These are phyloP conservation scores for Coccomyxa sp. DNA, from an alignment of 139 green algal species.

Conservation along the genomic window DNA sequence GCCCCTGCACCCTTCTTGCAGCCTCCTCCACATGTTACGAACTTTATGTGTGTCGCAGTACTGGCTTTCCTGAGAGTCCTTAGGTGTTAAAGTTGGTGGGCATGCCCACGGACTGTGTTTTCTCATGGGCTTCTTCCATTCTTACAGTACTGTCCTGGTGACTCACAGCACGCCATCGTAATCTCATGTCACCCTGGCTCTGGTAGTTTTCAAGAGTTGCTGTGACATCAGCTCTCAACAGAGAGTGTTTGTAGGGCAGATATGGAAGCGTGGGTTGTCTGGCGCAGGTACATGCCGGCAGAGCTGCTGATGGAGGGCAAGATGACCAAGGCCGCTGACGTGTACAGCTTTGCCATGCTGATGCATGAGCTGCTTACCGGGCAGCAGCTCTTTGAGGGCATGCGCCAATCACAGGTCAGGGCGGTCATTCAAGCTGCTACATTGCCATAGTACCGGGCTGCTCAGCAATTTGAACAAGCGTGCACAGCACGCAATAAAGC, in stretches of 20 bases:
- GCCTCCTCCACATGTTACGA: neutral
- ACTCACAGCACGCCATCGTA: too few relatives aligned
- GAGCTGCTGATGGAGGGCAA: constrained; percentile 35
- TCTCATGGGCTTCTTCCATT: too few relatives aligned
- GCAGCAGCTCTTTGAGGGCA: constrained; percentile 20
- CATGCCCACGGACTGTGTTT: too few relatives aligned
- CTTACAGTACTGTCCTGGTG: too few relatives aligned
- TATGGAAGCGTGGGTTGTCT: neutral
- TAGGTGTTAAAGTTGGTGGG: too few relatives aligned
- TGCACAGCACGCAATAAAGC: neutral
- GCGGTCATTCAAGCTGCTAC: neutral
- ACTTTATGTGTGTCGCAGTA: neutral
- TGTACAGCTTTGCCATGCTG: constrained; percentile 43
- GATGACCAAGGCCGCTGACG: constrained; percentile 26
- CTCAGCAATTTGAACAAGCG: neutral
- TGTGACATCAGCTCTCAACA: too few relatives aligned
- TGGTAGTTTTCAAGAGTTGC: too few relatives aligned
- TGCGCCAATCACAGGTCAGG: constrained; percentile 5
- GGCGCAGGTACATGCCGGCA: constrained; percentile 25
- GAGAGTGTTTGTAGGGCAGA: neutral
- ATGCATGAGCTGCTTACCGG: constrained; percentile 36
- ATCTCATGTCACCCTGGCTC: too few relatives aligned
- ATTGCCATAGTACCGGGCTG: neutral
- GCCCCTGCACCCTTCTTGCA: neutral
- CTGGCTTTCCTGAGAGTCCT: neutral